Percentiles rank a stretch among this genome's conserved stretches.
These are phyloP conservation scores for Fomitopsis serialis DNA, from an alignment of 768 basidiomycete species.

Conservation along the genomic window DNA sequence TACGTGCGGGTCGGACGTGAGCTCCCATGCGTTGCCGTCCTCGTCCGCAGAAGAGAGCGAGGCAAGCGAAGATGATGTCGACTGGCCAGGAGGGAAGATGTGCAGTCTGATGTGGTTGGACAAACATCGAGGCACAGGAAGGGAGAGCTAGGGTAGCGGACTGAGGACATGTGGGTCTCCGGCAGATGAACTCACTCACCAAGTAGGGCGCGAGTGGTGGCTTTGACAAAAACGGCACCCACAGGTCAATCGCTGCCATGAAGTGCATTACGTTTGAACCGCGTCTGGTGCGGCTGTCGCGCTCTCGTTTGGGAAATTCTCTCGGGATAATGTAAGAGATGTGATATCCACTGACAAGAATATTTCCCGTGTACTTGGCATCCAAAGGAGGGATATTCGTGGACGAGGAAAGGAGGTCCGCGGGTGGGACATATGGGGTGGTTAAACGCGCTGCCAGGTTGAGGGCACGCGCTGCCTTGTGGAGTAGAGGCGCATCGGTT, in stretches of 20 bases:
- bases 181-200: slow-evolving; percentile 30
- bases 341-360: slow-evolving; percentile 72
- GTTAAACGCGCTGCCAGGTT: slow-evolving; percentile 56
- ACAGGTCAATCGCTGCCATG: slow-evolving; percentile 77
- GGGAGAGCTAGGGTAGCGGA: slow-evolving; percentile 50
- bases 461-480: slow-evolving; percentile 64
- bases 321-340: slow-evolving; percentile 75
- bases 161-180: background rate
- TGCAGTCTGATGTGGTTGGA: slow-evolving; percentile 71
- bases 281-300: slow-evolving; percentile 12
- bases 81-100: slow-evolving; percentile 60
- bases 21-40: slow-evolving; percentile 64
- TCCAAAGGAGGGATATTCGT: slow-evolving; percentile 45
- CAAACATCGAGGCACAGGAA: slow-evolving; percentile 73
- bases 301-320: slow-evolving; percentile 37
- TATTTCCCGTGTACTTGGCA: slow-evolving; percentile 63
- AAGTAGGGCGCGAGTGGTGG: slow-evolving; percentile 75
- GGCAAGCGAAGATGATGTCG: slow-evolving; percentile 55
- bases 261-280: slow-evolving; percentile 52
- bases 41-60: slow-evolving; percentile 76
- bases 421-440: slow-evolving; percentile 56
- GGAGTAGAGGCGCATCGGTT: slow-evolving; percentile 53
- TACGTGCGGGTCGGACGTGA: slow-evolving; percentile 73
- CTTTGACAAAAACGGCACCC: slow-evolving; percentile 60
- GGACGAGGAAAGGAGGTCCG: slow-evolving; percentile 34